Percentiles rank a stretch among this genome's conserved stretches.
Evolutionary conservation across 257 asterid species (phyloP).

Genomic region (Solanum appendiculatum): DNA sequence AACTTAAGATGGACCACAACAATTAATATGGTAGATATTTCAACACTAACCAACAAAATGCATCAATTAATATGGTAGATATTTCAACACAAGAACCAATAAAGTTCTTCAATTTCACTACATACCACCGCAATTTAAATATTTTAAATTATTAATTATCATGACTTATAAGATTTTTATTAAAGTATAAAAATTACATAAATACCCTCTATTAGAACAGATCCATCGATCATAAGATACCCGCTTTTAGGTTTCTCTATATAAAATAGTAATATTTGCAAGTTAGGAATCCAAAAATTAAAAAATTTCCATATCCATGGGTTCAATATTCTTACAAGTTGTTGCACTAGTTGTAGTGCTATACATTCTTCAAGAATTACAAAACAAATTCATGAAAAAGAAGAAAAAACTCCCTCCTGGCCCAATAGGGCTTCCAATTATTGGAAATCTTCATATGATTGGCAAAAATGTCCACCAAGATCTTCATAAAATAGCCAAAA

Average conservation of each 20-base stretch:
- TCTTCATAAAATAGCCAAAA: neutral
- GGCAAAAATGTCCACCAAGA: constrained; percentile 12
- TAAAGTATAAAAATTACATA: too few species aligned
- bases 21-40: neutral
- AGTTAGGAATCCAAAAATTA: neutral
- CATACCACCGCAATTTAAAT: neutral
- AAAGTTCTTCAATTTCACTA: neutral
- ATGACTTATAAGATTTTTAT: too few species aligned
- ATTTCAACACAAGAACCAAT: neutral
- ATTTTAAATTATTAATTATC: too few species aligned
- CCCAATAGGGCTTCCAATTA: neutral
- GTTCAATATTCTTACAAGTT: neutral
- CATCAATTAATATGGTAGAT: neutral
- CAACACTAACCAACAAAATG: neutral
- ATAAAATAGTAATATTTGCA: neutral
- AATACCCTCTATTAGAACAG: too few species aligned
- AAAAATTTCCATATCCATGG: neutral
- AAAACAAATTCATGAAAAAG: neutral
- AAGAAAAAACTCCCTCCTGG: neutral
- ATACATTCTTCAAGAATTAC: neutral
- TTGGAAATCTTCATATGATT: neutral
- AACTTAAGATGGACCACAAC: neutral
- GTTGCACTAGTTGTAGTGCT: neutral
- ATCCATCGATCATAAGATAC: too few species aligned
- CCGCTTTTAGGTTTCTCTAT: too few species aligned